Percentiles rank a stretch among this genome's conserved stretches.
These are phyloP conservation scores for Furcasterigmium furcatum DNA, from an alignment of 2,329 filamentous ascomycete species.

Conservation along the genomic window DNA sequence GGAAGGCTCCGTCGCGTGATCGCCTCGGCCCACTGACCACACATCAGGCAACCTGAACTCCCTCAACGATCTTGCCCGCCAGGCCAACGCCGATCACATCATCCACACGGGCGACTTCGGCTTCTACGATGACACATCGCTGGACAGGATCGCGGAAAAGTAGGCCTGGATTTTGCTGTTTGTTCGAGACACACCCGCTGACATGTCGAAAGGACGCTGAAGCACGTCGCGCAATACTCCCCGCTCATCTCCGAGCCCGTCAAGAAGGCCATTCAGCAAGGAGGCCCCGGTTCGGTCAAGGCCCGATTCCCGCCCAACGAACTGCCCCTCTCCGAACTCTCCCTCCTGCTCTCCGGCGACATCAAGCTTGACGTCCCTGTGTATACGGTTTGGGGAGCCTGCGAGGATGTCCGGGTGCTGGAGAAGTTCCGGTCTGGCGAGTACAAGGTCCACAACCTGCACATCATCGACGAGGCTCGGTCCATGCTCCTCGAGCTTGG, in stretches of 20 bases:
- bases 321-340: constrained; percentile 87
- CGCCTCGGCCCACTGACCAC: constrained; percentile 1
- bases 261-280: constrained; percentile 64
- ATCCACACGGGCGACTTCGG: constrained; percentile 99
- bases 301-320: constrained; percentile 77
- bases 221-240: constrained; percentile 98
- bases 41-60: constrained; percentile 83
- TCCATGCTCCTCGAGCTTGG: constrained; percentile 93
- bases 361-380: constrained; percentile 93
- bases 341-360: constrained; percentile 82
- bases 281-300: constrained; percentile 77
- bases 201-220: constrained; percentile 69
- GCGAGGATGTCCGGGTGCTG: constrained; percentile 94
- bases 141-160: constrained; percentile 98
- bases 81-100: constrained; percentile 93
- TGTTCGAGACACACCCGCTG: constrained; percentile 3
- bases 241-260: constrained; percentile 80
- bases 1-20: too few species aligned
- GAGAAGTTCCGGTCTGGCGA: constrained; percentile 97
- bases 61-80: constrained; percentile 92
- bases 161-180: constrained; percentile 44
- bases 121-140: constrained; percentile 94
- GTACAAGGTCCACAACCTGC: constrained; percentile 95
- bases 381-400: constrained; percentile 98
- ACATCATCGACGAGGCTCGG: constrained; percentile 97